A percentile compares a stretch with the other conserved stretches of the same genome.
Conservation (phyloP, 2,329 filamentous ascomycete genomes). For the Alternaria sp. region DNA sequence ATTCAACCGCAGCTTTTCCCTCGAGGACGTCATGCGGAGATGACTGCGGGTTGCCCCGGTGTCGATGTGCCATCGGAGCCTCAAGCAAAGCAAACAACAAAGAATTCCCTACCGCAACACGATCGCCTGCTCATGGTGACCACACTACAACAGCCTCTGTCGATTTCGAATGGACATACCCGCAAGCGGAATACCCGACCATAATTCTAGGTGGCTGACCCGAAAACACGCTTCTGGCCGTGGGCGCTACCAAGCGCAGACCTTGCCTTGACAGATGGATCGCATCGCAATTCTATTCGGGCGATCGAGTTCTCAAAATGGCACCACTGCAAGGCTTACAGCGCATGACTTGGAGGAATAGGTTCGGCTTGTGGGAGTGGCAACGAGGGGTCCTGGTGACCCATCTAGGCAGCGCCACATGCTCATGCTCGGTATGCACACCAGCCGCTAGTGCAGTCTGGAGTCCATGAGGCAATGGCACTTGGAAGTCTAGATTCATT, state of each 20-base stretch:
- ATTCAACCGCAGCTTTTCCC: not conserved
- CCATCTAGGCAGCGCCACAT: not conserved
- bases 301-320: not conserved
- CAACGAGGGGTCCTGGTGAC: not conserved
- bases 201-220: not conserved
- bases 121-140: not conserved
- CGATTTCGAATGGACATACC: not conserved
- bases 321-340: not conserved
- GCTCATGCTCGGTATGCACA: not conserved
- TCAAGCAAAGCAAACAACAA: not conserved
- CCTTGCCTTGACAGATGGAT: not conserved
- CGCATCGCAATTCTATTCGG: not conserved
- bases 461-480: not conserved
- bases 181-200: not conserved
- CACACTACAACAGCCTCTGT: not conserved
- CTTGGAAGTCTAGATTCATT: not conserved
- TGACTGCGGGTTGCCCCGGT: not conserved
- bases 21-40: not conserved
- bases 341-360: not conserved
- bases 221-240: not conserved
- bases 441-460: not conserved
- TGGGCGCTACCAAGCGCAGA: not conserved
- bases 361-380: not conserved
- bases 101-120: not conserved
- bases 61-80: not conserved